Conservation (phyloP, 805 yeast genomes). For the Cyberlindnera japonica region DNA sequence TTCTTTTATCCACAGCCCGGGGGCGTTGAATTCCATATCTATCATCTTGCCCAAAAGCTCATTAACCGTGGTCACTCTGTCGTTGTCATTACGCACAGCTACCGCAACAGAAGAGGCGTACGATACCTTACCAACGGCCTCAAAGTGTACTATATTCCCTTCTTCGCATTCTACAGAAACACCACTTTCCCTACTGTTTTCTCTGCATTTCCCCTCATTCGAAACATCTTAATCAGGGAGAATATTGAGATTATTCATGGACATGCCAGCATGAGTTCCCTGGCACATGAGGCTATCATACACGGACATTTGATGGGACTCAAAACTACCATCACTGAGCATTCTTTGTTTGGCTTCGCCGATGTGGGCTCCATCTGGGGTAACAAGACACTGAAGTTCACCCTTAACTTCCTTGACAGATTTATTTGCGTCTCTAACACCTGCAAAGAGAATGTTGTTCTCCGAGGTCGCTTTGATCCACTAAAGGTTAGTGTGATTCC, state of each 20-base stretch:
- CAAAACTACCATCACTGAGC: conserved; percentile 91
- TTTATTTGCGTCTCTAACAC: conserved; percentile 96
- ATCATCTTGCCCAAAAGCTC: conserved; percentile 82
- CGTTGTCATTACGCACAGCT: conserved; percentile 82
- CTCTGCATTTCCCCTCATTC: conserved; percentile 76
- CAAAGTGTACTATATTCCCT: conserved; percentile 89
- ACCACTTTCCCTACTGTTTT: conserved; percentile 88
- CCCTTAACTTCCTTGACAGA: conserved; percentile 83
- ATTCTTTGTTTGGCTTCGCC: conserved; percentile 91
- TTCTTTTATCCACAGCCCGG: conserved; percentile 99
- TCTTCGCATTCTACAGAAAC: conserved; percentile 73
- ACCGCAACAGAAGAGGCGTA: conserved; percentile 78
- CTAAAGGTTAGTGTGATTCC: conserved; percentile 84
- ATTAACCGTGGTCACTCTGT: conserved; percentile 83
- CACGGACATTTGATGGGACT: conserved; percentile 93
- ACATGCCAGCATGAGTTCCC: conserved; percentile 83
- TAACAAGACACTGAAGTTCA: conserved; percentile 79
- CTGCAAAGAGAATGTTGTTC: conserved; percentile 91
- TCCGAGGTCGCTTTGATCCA: conserved; percentile 82
- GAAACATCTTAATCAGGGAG: conserved; percentile 86
- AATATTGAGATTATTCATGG: conserved; percentile 88
- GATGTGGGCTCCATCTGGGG: conserved; percentile 80
- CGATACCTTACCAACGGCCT: conserved; percentile 84
- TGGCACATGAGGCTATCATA: conserved; percentile 88
- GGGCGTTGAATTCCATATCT: conserved; percentile 94